These are phyloP conservation scores for Andrographis paniculata DNA, from an alignment of 305 asterid genomes.

Conservation along the genomic window DNA sequence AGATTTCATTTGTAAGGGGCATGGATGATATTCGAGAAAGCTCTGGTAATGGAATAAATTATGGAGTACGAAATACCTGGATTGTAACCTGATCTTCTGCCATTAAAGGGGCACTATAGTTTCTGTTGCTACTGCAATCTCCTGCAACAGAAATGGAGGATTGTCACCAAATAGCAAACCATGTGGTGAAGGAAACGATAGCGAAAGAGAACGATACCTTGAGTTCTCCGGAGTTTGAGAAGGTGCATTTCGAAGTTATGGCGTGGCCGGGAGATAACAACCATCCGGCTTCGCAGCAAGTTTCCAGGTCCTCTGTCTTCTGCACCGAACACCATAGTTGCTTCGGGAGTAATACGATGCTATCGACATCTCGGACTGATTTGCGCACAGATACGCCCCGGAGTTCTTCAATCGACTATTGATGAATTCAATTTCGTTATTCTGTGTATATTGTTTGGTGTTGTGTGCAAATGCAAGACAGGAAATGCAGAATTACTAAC, in stretches of 20 bases:
- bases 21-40: too few relatives aligned
- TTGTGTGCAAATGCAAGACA: too few relatives aligned
- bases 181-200: neutral
- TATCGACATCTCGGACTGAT: conserved; percentile 35
- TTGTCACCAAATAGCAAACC: neutral
- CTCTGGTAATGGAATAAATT: too few relatives aligned
- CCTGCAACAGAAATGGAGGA: conserved; percentile 26
- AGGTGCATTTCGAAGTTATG: conserved; percentile 58
- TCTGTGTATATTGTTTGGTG: too few relatives aligned
- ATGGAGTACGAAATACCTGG: too few relatives aligned
- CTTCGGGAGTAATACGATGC: conserved; percentile 61
- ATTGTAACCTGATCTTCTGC: too few relatives aligned
- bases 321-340: conserved; percentile 68
- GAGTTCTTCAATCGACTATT: conserved; percentile 40
- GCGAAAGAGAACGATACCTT: conserved; percentile 26
- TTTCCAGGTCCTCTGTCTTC: conserved; percentile 23
- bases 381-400: conserved; percentile 23
- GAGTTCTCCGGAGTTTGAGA: conserved; percentile 40
- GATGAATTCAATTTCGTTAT: too few relatives aligned
- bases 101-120: neutral
- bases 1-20: too few relatives aligned
- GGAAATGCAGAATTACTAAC: conserved; percentile 14
- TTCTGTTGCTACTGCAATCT: conserved; percentile 31
- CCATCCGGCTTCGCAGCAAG: conserved; percentile 76
- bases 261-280: conserved; percentile 49